A percentile compares a stretch with the other conserved stretches of the same genome.
These are phyloP conservation scores for Seiridium unicorne DNA, from an alignment of 2,329 filamentous ascomycete species.

Conservation along the genomic window DNA sequence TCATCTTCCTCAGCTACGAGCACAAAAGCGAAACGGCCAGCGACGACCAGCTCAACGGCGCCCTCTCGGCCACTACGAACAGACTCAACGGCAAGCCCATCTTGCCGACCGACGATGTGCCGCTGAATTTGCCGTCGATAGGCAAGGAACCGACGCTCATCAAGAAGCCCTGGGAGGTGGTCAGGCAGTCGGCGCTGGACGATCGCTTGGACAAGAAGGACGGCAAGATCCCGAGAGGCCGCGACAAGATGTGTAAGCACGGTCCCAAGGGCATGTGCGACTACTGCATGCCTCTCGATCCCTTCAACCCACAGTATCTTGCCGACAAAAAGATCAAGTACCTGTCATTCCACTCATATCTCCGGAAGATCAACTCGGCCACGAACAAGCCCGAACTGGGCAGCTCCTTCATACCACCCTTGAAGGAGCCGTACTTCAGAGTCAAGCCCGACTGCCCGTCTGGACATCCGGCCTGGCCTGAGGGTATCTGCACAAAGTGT, in stretches of 20 bases:
- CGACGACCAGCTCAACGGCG: conserved; percentile 36
- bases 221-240: conserved; percentile 55
- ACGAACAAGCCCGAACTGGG: conserved; percentile 96
- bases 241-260: conserved; percentile 74
- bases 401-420: conserved; percentile 91
- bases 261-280: conserved; percentile 98
- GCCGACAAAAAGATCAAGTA: conserved; percentile 99
- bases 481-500: conserved; percentile 97
- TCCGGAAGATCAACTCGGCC: conserved; percentile 91
- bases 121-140: conserved; percentile 58
- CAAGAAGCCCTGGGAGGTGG: conserved; percentile 90
- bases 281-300: conserved; percentile 96
- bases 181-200: conserved; percentile 85
- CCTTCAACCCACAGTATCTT: conserved; percentile 85
- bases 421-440: conserved; percentile 89
- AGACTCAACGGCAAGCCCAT: conserved; percentile 78
- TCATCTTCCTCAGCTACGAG: conserved; percentile 83
- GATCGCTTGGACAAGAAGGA: conserved; percentile 81
- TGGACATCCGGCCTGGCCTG: conserved; percentile 89
- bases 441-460: conserved; percentile 88
- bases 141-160: conserved; percentile 57
- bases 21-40: conserved; percentile 48
- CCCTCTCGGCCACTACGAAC: conserved; percentile 48
- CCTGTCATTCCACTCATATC: conserved; percentile 89
- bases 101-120: conserved; percentile 64